Conservation (phyloP, 2,329 filamentous ascomycete species). For the Leptosphaerulina australis region DNA sequence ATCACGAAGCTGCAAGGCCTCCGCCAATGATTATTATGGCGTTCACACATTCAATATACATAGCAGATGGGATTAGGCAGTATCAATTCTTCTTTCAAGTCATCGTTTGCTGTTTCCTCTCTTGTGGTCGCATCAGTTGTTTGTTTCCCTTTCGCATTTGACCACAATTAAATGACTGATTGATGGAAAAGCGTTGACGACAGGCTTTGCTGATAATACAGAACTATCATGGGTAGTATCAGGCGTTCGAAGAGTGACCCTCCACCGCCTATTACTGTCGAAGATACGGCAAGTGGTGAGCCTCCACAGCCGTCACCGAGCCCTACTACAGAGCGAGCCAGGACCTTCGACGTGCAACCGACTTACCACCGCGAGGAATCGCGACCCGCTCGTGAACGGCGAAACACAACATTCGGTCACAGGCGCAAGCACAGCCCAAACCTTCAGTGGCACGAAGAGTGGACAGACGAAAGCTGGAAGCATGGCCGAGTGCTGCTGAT, state of each 20-base stretch:
- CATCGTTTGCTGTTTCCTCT: conserved; percentile 4
- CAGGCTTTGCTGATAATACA: conserved; percentile 1
- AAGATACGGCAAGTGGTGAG: conserved; percentile 40
- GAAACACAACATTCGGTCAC: conserved; percentile 32
- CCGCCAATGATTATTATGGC: conserved; percentile 7
- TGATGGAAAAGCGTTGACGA: background rate
- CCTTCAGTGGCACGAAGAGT: conserved; percentile 47
- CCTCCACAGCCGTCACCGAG: conserved; percentile 31
- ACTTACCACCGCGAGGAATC: conserved; percentile 20
- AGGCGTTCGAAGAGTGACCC: conserved; percentile 27
- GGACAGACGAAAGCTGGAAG: conserved; percentile 46
- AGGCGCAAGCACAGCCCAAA: conserved; percentile 45
- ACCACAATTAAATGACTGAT: background rate
- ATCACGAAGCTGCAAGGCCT: conserved; percentile 11
- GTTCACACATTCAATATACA: background rate
- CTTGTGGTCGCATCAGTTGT: conserved; percentile 3
- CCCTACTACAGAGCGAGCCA: conserved; percentile 26
- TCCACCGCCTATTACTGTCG: conserved; percentile 44
- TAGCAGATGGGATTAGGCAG: conserved; percentile 1
- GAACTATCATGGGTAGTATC: conserved; percentile 9
- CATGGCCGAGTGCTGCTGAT: conserved; percentile 58
- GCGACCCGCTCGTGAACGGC: conserved; percentile 19
- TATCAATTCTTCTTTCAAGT: conserved; percentile 1
- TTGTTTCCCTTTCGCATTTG: conserved; percentile 4
- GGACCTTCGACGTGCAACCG: conserved; percentile 23